These are phyloP conservation scores for Boletus smithii DNA, from an alignment of 1,284 basidiomycete genomes.

Conservation along the genomic window DNA sequence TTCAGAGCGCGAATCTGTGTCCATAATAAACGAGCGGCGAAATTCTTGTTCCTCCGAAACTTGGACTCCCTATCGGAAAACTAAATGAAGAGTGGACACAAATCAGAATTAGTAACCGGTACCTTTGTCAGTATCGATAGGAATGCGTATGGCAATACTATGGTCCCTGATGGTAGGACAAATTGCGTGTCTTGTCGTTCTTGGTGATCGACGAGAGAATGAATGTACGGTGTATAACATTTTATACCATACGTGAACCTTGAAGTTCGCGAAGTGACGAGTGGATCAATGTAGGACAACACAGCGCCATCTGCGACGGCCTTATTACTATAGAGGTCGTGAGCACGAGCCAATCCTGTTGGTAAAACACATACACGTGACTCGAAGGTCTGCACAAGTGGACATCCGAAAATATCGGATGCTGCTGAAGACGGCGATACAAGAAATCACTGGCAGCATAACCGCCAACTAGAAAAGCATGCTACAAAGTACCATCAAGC, in stretches of 20 bases:
- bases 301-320: slow-evolving; percentile 54
- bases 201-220: slow-evolving; percentile 35
- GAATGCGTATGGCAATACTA: slow-evolving; percentile 25
- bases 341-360: background rate
- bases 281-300: slow-evolving; percentile 47
- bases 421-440: background rate
- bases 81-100: background rate
- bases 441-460: slow-evolving; percentile 44
- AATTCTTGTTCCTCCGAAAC: slow-evolving; percentile 34
- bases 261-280: slow-evolving; percentile 44
- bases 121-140: slow-evolving; percentile 32
- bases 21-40: slow-evolving; percentile 5
- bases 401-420: background rate
- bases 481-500: background rate
- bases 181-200: slow-evolving; percentile 17
- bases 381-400: slow-evolving; percentile 8
- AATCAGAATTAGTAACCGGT: no score
- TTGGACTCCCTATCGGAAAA: slow-evolving; percentile 23
- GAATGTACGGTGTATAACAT: slow-evolving; percentile 27
- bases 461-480: slow-evolving; percentile 40
- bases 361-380: slow-evolving; percentile 33
- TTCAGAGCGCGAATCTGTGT: background rate
- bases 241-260: slow-evolving; percentile 41
- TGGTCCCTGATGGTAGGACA: slow-evolving; percentile 14
- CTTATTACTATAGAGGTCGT: slow-evolving; percentile 41